Evolutionary conservation across 2,329 filamentous ascomycete genomes (phyloP).

Genomic region (Aureobasidium namibiae): DNA sequence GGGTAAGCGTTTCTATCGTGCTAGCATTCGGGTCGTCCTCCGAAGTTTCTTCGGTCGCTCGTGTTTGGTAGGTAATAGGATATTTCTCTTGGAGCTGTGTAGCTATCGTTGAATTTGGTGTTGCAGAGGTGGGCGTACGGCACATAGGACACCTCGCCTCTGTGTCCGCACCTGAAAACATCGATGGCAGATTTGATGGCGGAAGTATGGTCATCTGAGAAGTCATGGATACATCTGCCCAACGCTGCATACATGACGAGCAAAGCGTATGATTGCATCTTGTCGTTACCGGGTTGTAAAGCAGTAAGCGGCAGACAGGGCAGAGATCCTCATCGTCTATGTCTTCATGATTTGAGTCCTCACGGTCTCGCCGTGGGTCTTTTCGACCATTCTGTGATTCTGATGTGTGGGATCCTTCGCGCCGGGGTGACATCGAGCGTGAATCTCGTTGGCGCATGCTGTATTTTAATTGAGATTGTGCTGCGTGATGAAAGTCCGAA

Average conservation of each 20-base stretch:
- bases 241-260: slow-evolving; percentile 38
- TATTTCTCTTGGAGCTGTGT: slow-evolving; percentile 27
- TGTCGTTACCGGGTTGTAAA: slow-evolving; percentile 35
- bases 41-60: slow-evolving; percentile 28
- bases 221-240: slow-evolving; percentile 34
- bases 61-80: slow-evolving; percentile 27
- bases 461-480: not conserved
- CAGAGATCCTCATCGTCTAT: slow-evolving; percentile 32
- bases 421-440: slow-evolving; percentile 1
- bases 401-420: not conserved
- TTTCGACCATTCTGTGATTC: not conserved
- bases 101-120: slow-evolving; percentile 29
- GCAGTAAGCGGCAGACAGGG: slow-evolving; percentile 38
- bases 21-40: slow-evolving; percentile 20
- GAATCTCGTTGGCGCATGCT: not conserved
- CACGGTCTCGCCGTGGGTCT: not conserved
- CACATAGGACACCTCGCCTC: slow-evolving; percentile 8
- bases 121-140: slow-evolving; percentile 27
- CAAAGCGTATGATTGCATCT: slow-evolving; percentile 37
- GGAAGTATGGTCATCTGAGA: slow-evolving; percentile 31
- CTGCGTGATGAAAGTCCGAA: not conserved
- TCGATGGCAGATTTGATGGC: not conserved
- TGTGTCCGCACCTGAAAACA: not conserved
- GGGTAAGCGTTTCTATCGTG: slow-evolving; percentile 31
- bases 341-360: not conserved